These are phyloP conservation scores for Blastobotrys persicus DNA, from an alignment of 1,139 yeast species.

Conservation along the genomic window DNA sequence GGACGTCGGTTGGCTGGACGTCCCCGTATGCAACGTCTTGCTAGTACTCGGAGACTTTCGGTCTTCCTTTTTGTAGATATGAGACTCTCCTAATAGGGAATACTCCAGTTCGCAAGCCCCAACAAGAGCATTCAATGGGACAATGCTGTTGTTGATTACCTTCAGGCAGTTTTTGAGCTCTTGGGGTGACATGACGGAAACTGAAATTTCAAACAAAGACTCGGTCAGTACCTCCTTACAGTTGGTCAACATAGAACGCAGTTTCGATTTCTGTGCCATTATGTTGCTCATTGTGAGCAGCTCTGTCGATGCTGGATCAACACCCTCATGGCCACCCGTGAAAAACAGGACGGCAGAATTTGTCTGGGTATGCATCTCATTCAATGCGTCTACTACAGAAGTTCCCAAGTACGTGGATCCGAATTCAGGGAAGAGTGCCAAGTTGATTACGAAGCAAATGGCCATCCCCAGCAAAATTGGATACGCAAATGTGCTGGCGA, in stretches of 20 bases:
- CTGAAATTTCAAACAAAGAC: slow-evolving; percentile 48
- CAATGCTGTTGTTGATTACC: slow-evolving; percentile 36
- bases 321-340: slow-evolving; percentile 29
- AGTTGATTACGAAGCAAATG: slow-evolving; percentile 43
- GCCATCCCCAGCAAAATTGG: slow-evolving; percentile 49
- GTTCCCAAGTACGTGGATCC: slow-evolving; percentile 50
- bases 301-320: slow-evolving; percentile 18
- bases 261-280: slow-evolving; percentile 27
- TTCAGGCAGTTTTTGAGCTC: slow-evolving; percentile 41
- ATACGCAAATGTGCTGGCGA: slow-evolving; percentile 40
- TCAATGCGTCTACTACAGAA: slow-evolving; percentile 41
- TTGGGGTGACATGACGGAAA: slow-evolving; percentile 46
- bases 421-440: slow-evolving; percentile 49
- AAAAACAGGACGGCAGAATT: slow-evolving; percentile 43
- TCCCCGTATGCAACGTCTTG: background rate
- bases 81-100: slow-evolving; percentile 35
- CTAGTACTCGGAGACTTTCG: too few species aligned
- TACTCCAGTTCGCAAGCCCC: slow-evolving; percentile 50
- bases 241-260: slow-evolving; percentile 38
- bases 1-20: background rate
- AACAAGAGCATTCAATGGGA: slow-evolving; percentile 43
- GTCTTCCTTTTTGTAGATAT: background rate
- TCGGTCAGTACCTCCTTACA: slow-evolving; percentile 46
- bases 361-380: slow-evolving; percentile 42
- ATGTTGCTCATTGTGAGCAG: slow-evolving; percentile 20